These are phyloP conservation scores for Carex kokanica DNA, from an alignment of 176 grass and related monocot genomes.

Conservation along the genomic window DNA sequence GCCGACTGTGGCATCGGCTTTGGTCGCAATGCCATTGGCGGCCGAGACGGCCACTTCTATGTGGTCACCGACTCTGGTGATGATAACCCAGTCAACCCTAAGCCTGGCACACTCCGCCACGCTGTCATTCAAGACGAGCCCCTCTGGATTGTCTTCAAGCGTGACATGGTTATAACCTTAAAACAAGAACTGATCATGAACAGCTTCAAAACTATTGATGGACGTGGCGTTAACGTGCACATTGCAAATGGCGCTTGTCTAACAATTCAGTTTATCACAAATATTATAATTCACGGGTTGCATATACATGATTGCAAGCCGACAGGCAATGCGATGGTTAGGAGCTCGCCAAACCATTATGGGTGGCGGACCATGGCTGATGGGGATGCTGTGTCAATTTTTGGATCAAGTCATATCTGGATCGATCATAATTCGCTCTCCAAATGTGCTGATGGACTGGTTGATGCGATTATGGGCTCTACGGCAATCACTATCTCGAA, in stretches of 20 bases:
- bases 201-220: slow-evolving; percentile 92
- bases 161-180: slow-evolving; percentile 89
- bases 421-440: slow-evolving; percentile 81
- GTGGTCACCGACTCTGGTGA: slow-evolving; percentile 63
- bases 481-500: slow-evolving; percentile 85
- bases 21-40: slow-evolving; percentile 71
- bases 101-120: slow-evolving; percentile 58
- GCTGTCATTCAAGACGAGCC: slow-evolving; percentile 74
- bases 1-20: slow-evolving; percentile 86
- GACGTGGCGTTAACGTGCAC: slow-evolving; percentile 70
- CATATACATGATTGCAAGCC: slow-evolving; percentile 87
- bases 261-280: slow-evolving; percentile 72
- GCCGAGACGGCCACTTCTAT: slow-evolving; percentile 67
- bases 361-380: slow-evolving; percentile 84
- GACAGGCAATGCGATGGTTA: slow-evolving; percentile 84
- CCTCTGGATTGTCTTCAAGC: slow-evolving; percentile 88
- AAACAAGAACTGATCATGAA: slow-evolving; percentile 83
- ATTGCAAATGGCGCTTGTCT: slow-evolving; percentile 74
- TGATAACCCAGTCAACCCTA: slow-evolving; percentile 53
- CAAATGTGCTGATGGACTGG: slow-evolving; percentile 78
- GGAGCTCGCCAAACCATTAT: slow-evolving; percentile 75
- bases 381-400: slow-evolving; percentile 73
- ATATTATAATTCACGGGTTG: slow-evolving; percentile 79
- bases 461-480: slow-evolving; percentile 86
- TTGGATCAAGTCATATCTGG: slow-evolving; percentile 77